phyloP scores from a whole-genome alignment of 1,284 basidiomycete species.

The Ceratorhiza oryzae-sativae region DNA sequence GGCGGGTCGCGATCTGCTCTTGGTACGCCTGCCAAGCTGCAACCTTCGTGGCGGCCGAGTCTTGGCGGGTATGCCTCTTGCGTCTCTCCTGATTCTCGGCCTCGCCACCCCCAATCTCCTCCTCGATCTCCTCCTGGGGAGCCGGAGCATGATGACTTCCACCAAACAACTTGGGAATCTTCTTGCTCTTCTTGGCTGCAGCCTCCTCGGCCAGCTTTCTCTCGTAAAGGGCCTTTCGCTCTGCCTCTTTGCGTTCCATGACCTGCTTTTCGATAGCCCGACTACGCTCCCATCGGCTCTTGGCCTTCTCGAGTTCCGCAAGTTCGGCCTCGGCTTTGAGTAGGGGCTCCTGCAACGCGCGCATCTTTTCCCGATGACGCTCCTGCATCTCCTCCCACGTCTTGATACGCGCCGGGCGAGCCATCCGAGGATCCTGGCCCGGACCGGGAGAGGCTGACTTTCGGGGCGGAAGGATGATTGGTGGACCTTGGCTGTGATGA shows the following conservation, averaged over 20 bases:
- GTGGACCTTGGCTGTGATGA: slow-evolving; percentile 54
- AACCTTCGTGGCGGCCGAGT: slow-evolving; percentile 62
- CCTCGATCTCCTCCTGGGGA: background rate
- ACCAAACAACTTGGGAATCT: slow-evolving; percentile 24
- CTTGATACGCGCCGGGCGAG: slow-evolving; percentile 46
- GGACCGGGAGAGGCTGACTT: slow-evolving; percentile 19
- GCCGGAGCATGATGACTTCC: background rate
- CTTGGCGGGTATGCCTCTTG: background rate
- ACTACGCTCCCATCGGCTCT: slow-evolving; percentile 76
- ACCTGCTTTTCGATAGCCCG: slow-evolving; percentile 72
- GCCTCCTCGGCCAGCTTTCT: slow-evolving; percentile 47
- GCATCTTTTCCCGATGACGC: slow-evolving; percentile 80
- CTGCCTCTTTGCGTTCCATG: slow-evolving; percentile 71
- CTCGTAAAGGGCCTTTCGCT: slow-evolving; percentile 64
- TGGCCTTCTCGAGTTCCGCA: slow-evolving; percentile 70
- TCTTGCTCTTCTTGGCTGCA: background rate
- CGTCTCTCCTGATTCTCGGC: background rate
- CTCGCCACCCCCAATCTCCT: background rate
- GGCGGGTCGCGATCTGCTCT: slow-evolving; percentile 55
- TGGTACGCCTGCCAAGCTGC: slow-evolving; percentile 82
- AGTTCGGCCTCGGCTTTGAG: slow-evolving; percentile 74
- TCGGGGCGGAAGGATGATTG: slow-evolving; percentile 71
- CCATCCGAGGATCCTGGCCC: slow-evolving; percentile 52
- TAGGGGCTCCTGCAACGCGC: slow-evolving; percentile 73
- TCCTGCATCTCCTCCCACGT: slow-evolving; percentile 83